These are phyloP conservation scores for Geoglossum cookeanum DNA, from an alignment of 2,329 filamentous ascomycete genomes.

Conservation along the genomic window DNA sequence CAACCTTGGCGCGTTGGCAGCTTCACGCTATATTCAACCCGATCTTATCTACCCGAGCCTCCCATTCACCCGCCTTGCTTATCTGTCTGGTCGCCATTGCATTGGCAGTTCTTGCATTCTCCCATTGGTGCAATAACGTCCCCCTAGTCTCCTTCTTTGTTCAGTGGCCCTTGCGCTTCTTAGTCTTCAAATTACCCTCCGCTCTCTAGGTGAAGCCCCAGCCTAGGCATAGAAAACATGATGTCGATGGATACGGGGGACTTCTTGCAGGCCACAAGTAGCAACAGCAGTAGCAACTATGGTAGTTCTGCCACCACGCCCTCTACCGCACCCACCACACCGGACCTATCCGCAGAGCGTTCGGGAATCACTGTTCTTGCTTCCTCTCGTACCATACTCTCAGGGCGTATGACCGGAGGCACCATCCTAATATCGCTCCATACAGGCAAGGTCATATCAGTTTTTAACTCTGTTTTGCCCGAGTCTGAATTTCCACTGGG, in stretches of 20 bases:
- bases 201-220: not conserved
- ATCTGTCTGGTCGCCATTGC: not conserved
- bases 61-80: not conserved
- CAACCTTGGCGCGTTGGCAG: not conserved
- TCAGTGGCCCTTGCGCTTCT: not conserved
- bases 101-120: not conserved
- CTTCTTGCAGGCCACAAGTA: not conserved
- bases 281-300: not conserved
- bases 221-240: not conserved
- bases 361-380: slow-evolving; percentile 49
- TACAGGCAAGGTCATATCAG: slow-evolving; percentile 69
- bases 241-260: not conserved
- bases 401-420: slow-evolving; percentile 56
- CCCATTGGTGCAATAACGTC: not conserved
- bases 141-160: not conserved
- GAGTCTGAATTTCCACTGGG: slow-evolving; percentile 51
- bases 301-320: not conserved
- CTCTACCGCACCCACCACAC: not conserved
- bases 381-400: slow-evolving; percentile 67
- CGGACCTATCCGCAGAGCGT: not conserved
- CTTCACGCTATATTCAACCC: not conserved
- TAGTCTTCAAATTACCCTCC: not conserved
- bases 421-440: slow-evolving; percentile 60
- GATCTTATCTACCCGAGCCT: not conserved
- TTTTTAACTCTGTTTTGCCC: slow-evolving; percentile 58